Base-by-base conservation (phyloP, 2,329 filamentous ascomycete species). In the Ascochyta fabae region DNA sequence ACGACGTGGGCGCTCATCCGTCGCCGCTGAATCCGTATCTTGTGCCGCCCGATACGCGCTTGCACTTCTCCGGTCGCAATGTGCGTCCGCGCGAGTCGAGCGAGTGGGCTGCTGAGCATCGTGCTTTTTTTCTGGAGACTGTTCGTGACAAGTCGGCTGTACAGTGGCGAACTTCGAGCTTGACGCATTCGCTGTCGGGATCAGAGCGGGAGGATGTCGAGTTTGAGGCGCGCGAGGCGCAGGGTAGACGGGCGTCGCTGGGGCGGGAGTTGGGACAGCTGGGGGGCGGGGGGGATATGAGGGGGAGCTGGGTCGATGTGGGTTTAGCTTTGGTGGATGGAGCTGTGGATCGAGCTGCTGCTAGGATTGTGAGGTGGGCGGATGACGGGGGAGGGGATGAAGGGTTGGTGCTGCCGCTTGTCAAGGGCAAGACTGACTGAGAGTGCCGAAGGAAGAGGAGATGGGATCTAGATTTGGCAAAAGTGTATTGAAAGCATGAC, bases 291-390 rank as follows among this genome's bases (percentile, higher is more conserved):
- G 22, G 12, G 31, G 24, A 43, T 46, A 45, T 22, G 22, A 46
- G 40, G 15, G 45, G n/a, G 51, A 59, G 54, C 24, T 69, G 62
- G 60, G 50, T 70, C 16, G 55, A 65, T 16, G 40, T 53, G 3
- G 56, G 61, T 5, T 48, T 71, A 24, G 52, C 53, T 1, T 57
- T 47, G 10, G 50, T 74, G 3, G 69, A 71, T 53, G 63, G 53
- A 0, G 62, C 53, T 22, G 66, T 74, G 19, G 59, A 55, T 35
- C 44, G 53, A 35, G 41, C 61, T 31, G 62, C 61, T 33, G 64
- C 51, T 31, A 58, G 34, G 46, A 46, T 72, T 43, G 60, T 54
- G 40, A 55, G 55, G 62, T 74, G 60, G 64, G 65, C 61, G 40
- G 65, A 64, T 44, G 68, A 67, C 38, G 61, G 59, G 22, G 67